Evolutionary conservation across 1,284 basidiomycete genomes (phyloP), one percentile per base, ranked within the genome.

Genomic region (Cutaneotrichosporon sp.): DNA sequence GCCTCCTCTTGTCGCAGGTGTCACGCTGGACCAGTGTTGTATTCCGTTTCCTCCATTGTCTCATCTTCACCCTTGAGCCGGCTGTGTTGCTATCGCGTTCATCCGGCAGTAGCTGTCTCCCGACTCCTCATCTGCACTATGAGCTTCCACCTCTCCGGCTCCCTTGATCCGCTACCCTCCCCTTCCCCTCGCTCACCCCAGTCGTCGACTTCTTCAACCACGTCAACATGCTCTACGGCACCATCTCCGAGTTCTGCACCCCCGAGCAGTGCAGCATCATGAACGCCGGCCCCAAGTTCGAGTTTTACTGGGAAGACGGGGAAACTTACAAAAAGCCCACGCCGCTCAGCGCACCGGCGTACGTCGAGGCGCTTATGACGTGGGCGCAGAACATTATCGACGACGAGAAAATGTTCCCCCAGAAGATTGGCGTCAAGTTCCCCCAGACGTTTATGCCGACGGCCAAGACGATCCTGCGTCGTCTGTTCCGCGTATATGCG

Each of bases 291-390:
- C 92, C 95, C 70, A 87, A 96, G 89, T 96, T 93, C 78, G 97
- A 99, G 80, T 99, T 98, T 81, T 88, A 97, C 34, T 99, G 97
- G 96, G 96, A 99, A 80, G 97, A 98, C 74, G 92, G 93, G 18
- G 85, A 88, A 61, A 90, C 87, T 69, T 96, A 90, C 85, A 94
- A 91, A 81, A 89, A 88, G 67, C 93, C 93, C n/a, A 93, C 93
- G 5, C 95, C 95, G 76, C 86, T 97, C 26, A 87, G 91, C 5
- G 95, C 94, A 0, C 93, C 94, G 2, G 94, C 97, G 65, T 99
- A 99, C 77, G 95, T 99, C 61, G 97, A 99, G 76, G 91, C 92
- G 26, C 84, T 99, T 64, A 98, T 99, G 94, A 97, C 95, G 78
- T 99, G 97, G 97, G 89, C 93, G 9, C 97, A 99, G 80, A 86